Evolutionary conservation across 2,329 filamentous ascomycete genomes (phyloP), one percentile per base, ranked within the genome.

Genomic region (Phoma sp.): DNA sequence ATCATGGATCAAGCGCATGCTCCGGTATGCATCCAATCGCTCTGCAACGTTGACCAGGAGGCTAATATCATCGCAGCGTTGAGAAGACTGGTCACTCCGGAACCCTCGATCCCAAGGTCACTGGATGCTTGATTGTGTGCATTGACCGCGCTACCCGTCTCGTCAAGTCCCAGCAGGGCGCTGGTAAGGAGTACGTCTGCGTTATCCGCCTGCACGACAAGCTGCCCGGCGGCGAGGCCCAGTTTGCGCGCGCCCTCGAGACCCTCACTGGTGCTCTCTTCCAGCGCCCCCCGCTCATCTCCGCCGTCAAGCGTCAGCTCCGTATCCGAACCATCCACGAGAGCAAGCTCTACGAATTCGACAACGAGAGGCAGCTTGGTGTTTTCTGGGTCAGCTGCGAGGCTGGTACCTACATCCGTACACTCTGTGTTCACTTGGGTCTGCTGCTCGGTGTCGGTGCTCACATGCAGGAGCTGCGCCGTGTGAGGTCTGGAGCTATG

Each of bases 341-440:
- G 80, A 96, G 89, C 86, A 96, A 96, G 82, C 84, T 98, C 49
- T 83, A 81, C 74, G 95, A 99, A 82, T 99, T 98, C 75, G 95
- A 99, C 82, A 98, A 99, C 74, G 93, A 98, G 72, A 88, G 95
- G 69, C 93, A 98, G 77, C 85, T 99, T 30, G 95, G 91, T 77
- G 93, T 98, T 51, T 99, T 99, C 85, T 98, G 95, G 93, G 95
- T 98, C 68, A 96, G 92, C 80, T 99, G 95, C 79, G 95, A 99
- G 80, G 95, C 92, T 53, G 95, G 95, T 76, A 99, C 95, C 61
- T 99, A 99, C 78, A 98, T 99, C 76, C 91, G 95, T 83, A 99
- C 95, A 30, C 87, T 99, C 40, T 98, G 95, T 79, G 93, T 98
- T 36, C 95, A 98, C 80, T 78, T 99, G 66, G 91, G 91, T 77